Evolutionary conservation across 2,329 filamentous ascomycete genomes (phyloP), one percentile per base, ranked within the genome.

Genomic region (Ophiostoma sp.): DNA sequence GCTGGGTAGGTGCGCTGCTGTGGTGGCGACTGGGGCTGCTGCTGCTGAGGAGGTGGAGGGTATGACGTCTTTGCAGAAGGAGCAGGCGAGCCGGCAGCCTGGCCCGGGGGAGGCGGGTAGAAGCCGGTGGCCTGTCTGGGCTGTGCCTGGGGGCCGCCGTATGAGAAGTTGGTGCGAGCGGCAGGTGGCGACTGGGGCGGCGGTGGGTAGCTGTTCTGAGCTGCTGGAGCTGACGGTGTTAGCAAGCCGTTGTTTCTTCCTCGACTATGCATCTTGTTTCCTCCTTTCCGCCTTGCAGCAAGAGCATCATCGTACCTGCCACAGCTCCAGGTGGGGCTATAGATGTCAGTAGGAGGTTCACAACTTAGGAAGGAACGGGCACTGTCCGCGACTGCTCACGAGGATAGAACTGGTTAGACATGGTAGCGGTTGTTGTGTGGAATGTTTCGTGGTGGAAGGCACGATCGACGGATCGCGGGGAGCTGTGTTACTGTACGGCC

Each of bases 101-200:
- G 76, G 3, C 75, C 70, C 0, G 78, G 78, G 17, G 78, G 78
- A 23, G 78, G 73, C 3, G 78, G 77, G 52, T 79, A 79, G 39
- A 76, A 77, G 72, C 78, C 78, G 69, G 76, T 77, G 10, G 69
- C 31, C 23, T 65, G 67, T 23, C 60, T 67, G 31, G 68, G 65
- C n/a, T 71, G 77, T 27, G 78, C 69, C n/a, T 76, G 75, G 54
- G 69, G 65, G 7, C 72, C 72, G 62, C 70, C 70, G 69, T 79
- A 80, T 8, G 78, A 78, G 72, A 80, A 79, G 71, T 77, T 78
- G 70, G 78, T 79, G 72, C 78, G 76, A 31, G 75, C 76, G 17
- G 78, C 78, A 23, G 79, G 78, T 23, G 79, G 77, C 41, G 78
- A 79, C 75, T 77, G 76, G 44, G 79, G 79, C 67, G 79, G 79